Evolutionary conservation across 345 rosid genomes (phyloP).

Genomic region (Pistacia integerrima): DNA sequence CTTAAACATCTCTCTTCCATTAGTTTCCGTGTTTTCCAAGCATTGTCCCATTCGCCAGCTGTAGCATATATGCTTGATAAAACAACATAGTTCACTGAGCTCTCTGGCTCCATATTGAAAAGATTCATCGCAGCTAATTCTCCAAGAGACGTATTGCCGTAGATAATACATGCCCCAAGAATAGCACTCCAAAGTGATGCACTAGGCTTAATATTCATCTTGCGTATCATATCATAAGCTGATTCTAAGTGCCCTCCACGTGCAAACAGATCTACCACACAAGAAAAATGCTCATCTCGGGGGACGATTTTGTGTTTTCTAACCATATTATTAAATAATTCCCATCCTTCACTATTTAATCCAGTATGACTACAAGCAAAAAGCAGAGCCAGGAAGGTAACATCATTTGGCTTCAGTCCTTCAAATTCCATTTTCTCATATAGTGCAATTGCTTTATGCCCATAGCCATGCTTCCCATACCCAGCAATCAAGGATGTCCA

Average conservation of each 20-base stretch:
- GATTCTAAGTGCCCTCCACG: conserved; percentile 62
- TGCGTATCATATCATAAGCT: conserved; percentile 47
- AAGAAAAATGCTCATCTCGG: conserved; percentile 62
- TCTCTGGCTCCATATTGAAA: conserved; percentile 48
- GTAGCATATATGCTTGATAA: conserved; percentile 62
- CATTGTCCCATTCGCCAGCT: conserved; percentile 57
- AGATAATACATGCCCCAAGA: conserved; percentile 59
- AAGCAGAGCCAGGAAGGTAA: conserved; percentile 68
- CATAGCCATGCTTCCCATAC: conserved; percentile 66
- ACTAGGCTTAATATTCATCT: conserved; percentile 41
- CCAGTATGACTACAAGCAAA: conserved; percentile 77
- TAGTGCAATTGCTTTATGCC: conserved; percentile 53
- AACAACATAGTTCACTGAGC: conserved; percentile 56
- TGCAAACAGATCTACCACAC: conserved; percentile 70
- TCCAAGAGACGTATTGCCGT: conserved; percentile 46
- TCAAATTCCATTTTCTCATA: conserved; percentile 55
- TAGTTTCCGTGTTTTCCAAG: conserved; percentile 39
- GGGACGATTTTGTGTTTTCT: conserved; percentile 47
- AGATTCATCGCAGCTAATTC: conserved; percentile 53
- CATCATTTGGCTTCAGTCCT: conserved; percentile 59
- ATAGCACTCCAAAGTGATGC: conserved; percentile 69
- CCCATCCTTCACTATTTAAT: conserved; percentile 53
- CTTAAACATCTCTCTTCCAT: conserved; percentile 51
- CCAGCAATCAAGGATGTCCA: conserved; percentile 77
- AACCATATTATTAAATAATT: conserved; percentile 57